phyloP scores from a whole-genome alignment of 2,329 filamentous ascomycete genomes.

The Pestalotiopsis sp. region DNA sequence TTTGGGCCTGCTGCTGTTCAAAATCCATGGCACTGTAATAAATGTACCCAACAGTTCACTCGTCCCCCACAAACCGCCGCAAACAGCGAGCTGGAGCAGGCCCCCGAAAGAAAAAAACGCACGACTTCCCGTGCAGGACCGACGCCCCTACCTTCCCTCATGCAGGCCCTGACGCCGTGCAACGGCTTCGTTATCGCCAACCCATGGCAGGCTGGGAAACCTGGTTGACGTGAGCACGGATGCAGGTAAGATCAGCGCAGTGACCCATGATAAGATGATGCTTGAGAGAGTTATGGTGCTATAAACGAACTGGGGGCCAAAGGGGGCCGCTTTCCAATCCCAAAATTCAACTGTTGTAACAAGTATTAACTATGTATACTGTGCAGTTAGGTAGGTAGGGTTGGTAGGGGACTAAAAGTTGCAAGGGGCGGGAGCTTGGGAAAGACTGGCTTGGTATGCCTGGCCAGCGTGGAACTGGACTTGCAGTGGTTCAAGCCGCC shows the following conservation, averaged over 20 bases:
- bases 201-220: neutral
- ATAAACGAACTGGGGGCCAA: neutral
- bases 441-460: too few species aligned
- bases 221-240: neutral
- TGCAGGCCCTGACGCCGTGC: slow-evolving; percentile 8
- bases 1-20: neutral
- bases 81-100: neutral
- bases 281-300: neutral
- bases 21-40: too few species aligned
- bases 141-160: neutral
- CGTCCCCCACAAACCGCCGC: neutral
- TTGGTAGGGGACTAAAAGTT: too few species aligned
- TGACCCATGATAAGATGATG: neutral
- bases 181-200: slow-evolving; percentile 6
- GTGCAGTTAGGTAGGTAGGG: too few species aligned
- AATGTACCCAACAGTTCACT: neutral
- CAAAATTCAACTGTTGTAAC: too few species aligned
- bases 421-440: too few species aligned
- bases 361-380: too few species aligned
- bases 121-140: too few species aligned
- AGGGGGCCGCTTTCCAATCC: neutral
- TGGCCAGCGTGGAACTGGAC: too few species aligned
- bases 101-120: neutral
- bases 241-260: slow-evolving; percentile 3
- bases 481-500: too few species aligned